These are phyloP conservation scores for Pichia nanzhaoensis DNA, from an alignment of 805 yeast species.

Conservation along the genomic window DNA sequence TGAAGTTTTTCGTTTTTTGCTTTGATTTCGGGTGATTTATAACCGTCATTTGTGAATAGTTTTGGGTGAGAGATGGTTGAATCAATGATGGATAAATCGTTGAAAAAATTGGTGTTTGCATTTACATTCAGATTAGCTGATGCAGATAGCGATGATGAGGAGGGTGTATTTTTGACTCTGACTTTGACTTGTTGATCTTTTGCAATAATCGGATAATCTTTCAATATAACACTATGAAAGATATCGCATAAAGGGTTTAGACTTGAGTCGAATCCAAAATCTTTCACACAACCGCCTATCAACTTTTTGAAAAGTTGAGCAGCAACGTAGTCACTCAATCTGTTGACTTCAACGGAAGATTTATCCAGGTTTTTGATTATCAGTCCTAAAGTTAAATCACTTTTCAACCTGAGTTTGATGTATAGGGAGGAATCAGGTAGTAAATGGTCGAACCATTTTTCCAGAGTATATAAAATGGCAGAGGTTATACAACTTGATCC, in stretches of 20 bases:
- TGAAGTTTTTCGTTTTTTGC: too few species aligned
- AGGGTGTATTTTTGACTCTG: conserved; percentile 11
- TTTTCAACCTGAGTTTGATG: conserved; percentile 33
- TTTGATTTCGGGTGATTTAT: too few species aligned
- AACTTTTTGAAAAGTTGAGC: conserved; percentile 49
- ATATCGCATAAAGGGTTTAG: conserved; percentile 61
- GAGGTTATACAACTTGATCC: conserved; percentile 53
- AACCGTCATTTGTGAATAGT: neutral
- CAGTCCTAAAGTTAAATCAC: conserved; percentile 35
- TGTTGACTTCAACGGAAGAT: conserved; percentile 29
- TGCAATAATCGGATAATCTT: conserved; percentile 61
- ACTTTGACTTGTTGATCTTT: conserved; percentile 23
- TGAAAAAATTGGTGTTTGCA: neutral
- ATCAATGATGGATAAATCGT: conserved; percentile 14
- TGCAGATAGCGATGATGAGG: too few species aligned
- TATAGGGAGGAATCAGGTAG: conserved; percentile 50
- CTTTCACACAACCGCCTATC: conserved; percentile 66
- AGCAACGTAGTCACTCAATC: conserved; percentile 45
- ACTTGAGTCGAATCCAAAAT: conserved; percentile 73
- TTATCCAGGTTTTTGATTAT: conserved; percentile 42
- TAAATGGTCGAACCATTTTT: conserved; percentile 50
- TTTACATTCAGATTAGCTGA: too few species aligned
- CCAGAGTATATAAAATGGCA: conserved; percentile 55
- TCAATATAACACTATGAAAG: conserved; percentile 51
- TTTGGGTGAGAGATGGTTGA: conserved; percentile 15